Percentiles rank a stretch among this genome's conserved stretches.
These are phyloP conservation scores for Diaporthe velutina DNA, from an alignment of 2,329 filamentous ascomycete genomes.

Conservation along the genomic window DNA sequence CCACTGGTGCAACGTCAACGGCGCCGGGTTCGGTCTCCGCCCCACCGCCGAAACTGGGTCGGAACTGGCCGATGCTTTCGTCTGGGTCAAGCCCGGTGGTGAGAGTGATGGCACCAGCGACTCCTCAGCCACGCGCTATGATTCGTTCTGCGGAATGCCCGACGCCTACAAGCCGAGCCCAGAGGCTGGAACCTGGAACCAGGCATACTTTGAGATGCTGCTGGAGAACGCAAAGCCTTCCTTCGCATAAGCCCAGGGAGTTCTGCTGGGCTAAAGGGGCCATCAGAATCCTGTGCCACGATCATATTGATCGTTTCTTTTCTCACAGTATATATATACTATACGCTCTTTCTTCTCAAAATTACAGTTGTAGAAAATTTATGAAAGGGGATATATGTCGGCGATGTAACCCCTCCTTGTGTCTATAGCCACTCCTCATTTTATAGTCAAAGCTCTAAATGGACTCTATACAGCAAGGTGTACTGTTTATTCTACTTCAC, in stretches of 20 bases:
- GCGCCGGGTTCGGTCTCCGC: constrained; percentile 71
- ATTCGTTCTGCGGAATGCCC: constrained; percentile 54
- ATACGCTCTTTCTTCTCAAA: not conserved
- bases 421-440: not conserved
- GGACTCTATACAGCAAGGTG: not conserved
- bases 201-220: constrained; percentile 59
- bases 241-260: constrained; percentile 38
- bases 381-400: not conserved
- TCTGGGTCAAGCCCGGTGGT: constrained; percentile 76
- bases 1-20: constrained; percentile 65
- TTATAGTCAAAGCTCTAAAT: not conserved
- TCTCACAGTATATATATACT: constrained; percentile 7
- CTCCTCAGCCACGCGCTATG: constrained; percentile 50
- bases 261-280: constrained; percentile 34
- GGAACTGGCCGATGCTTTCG: constrained; percentile 70
- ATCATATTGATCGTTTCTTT: not conserved
- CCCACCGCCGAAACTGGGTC: constrained; percentile 70
- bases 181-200: constrained; percentile 58
- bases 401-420: not conserved
- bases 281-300: not conserved
- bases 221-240: constrained; percentile 55
- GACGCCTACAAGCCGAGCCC: constrained; percentile 56
- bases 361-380: not conserved
- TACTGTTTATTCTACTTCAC: not conserved
- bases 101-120: constrained; percentile 61